Conservation (phyloP, 805 yeast species). For the Myxozyma lipomycoides region DNA sequence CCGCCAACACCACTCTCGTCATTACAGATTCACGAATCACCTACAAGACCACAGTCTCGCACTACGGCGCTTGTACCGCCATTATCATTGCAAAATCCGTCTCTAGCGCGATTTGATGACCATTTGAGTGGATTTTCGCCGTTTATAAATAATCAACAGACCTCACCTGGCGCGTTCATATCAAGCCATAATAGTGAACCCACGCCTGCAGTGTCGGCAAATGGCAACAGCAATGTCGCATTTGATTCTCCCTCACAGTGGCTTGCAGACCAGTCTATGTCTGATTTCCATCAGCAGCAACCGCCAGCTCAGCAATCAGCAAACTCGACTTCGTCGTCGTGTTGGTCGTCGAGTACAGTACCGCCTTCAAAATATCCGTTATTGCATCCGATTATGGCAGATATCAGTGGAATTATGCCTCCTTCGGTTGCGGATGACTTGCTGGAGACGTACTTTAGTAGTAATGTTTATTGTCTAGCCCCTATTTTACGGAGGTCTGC, state of each 20-base stretch:
- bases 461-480: slow-evolving; percentile 33
- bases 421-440: slow-evolving; percentile 31
- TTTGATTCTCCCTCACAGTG: neutral
- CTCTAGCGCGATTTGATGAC: neutral
- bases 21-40: neutral
- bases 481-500: slow-evolving; percentile 31
- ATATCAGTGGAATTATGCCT: slow-evolving; percentile 27
- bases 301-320: neutral
- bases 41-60: neutral
- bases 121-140: neutral
- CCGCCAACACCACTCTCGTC: neutral
- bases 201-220: neutral
- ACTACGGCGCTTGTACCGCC: neutral
- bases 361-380: slow-evolving; percentile 26
- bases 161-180: no score
- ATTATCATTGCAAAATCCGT: no score
- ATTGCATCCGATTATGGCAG: slow-evolving; percentile 25
- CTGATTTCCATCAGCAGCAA: slow-evolving; percentile 6
- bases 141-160: neutral
- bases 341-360: neutral
- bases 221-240: neutral
- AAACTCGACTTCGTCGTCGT: neutral
- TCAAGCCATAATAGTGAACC: neutral
- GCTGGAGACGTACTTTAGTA: slow-evolving; percentile 33
- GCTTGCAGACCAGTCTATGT: slow-evolving; percentile 14